phyloP scores from a whole-genome alignment of 345 rosid species.

The Salix exigua region DNA sequence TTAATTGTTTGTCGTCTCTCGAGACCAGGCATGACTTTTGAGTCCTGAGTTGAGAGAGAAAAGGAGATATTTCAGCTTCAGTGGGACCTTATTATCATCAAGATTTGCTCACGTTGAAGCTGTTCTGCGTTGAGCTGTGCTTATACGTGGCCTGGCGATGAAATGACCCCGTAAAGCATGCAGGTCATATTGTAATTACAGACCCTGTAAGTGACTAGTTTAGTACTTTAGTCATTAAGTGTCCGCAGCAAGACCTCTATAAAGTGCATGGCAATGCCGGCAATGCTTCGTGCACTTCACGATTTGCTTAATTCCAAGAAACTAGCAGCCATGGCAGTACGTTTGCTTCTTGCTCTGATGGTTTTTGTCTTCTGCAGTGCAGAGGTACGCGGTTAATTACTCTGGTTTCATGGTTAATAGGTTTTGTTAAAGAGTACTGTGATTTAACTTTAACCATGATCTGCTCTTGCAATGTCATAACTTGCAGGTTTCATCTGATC shows the following conservation, averaged over 20 bases:
- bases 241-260: constrained; percentile 10
- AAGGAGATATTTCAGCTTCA: neutral
- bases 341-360: constrained; percentile 16
- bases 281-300: too few species aligned
- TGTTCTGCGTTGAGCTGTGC: too few species aligned
- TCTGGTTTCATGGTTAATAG: neutral
- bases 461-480: neutral
- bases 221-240: constrained; percentile 6
- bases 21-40: neutral
- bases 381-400: constrained; percentile 6
- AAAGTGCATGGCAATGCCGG: neutral
- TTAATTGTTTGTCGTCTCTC: neutral
- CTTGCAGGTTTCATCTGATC: constrained; percentile 30
- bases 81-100: too few species aligned
- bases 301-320: neutral
- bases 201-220: neutral
- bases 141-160: neutral
- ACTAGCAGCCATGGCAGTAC: constrained; percentile 4
- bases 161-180: neutral
- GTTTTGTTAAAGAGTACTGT: neutral
- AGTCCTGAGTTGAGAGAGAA: too few species aligned
- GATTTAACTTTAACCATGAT: neutral
- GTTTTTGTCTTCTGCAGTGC: constrained; percentile 18
- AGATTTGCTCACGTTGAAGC: too few species aligned
- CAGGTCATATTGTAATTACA: constrained; percentile 1